A percentile compares a stretch with the other conserved stretches of the same genome.
phyloP scores from a whole-genome alignment of 2,329 filamentous ascomycete genomes.

The Scopulariopsis brevicaulis region DNA sequence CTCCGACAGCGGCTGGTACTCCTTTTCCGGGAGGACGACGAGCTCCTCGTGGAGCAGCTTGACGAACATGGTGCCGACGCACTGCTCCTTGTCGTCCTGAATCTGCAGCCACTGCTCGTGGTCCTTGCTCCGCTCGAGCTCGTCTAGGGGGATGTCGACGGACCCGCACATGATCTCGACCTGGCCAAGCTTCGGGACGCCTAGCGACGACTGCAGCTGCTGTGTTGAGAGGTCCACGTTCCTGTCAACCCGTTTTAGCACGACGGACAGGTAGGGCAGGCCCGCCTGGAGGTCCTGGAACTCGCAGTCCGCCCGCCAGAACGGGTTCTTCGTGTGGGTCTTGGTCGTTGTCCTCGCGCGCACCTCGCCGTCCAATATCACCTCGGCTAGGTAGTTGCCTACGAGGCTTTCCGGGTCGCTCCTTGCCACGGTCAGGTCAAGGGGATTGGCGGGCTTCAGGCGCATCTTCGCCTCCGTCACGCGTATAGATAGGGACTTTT shows the following conservation, averaged over 20 bases:
- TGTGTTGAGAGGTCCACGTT: conserved; percentile 32
- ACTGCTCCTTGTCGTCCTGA: conserved; percentile 62
- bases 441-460: conserved; percentile 13
- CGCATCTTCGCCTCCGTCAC: conserved; percentile 54
- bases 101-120: conserved; percentile 84
- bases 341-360: conserved; percentile 66
- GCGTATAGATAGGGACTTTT: conserved; percentile 47
- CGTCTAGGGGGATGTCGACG: conserved; percentile 73
- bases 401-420: conserved; percentile 20
- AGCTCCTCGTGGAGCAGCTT: conserved; percentile 78
- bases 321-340: conserved; percentile 58
- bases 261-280: conserved; percentile 56
- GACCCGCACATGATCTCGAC: conserved; percentile 51
- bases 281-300: conserved; percentile 62
- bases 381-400: conserved; percentile 69
- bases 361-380: conserved; percentile 69
- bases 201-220: conserved; percentile 29
- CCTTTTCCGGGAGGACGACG: conserved; percentile 73
- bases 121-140: conserved; percentile 65
- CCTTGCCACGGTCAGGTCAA: conserved; percentile 12
- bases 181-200: conserved; percentile 27
- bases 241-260: conserved; percentile 56
- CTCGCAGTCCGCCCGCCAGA: conserved; percentile 74
- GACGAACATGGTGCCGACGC: conserved; percentile 74
- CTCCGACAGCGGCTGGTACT: conserved; percentile 75